phyloP scores from a whole-genome alignment of 2,329 filamentous ascomycete species.

The Microcyclospora tardicrescens region DNA sequence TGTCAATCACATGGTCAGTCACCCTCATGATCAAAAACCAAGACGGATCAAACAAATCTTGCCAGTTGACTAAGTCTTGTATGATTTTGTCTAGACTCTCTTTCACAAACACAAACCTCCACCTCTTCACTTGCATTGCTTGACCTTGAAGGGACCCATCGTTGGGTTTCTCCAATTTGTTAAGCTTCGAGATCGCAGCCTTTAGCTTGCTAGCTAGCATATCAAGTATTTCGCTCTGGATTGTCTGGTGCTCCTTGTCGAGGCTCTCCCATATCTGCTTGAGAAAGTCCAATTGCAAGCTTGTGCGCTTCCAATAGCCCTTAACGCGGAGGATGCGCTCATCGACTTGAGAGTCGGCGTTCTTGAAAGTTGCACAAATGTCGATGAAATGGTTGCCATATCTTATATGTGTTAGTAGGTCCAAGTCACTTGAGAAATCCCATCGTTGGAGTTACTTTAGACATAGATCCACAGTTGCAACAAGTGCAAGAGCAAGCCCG shows the following conservation, averaged over 20 bases:
- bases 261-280: slow-evolving; percentile 7
- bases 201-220: slow-evolving; percentile 10
- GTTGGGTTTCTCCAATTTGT: slow-evolving; percentile 2
- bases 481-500: too few relatives aligned
- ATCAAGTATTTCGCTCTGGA: slow-evolving; percentile 8
- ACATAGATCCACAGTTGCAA: too few relatives aligned
- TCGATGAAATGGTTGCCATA: too few relatives aligned
- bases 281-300: slow-evolving; percentile 15
- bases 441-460: too few relatives aligned
- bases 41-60: slow-evolving; percentile 20
- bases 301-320: slow-evolving; percentile 11
- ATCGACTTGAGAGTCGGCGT: slow-evolving; percentile 10
- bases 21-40: slow-evolving; percentile 23
- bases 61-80: slow-evolving; percentile 22
- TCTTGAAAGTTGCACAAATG: neutral
- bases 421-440: too few relatives aligned
- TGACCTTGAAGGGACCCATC: neutral
- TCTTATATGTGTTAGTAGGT: too few relatives aligned
- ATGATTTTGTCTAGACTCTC: slow-evolving; percentile 10
- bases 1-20: neutral
- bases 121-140: too few relatives aligned
- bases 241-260: slow-evolving; percentile 11
- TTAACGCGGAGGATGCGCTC: slow-evolving; percentile 9
- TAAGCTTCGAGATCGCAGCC: slow-evolving; percentile 4
- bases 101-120: too few relatives aligned